These are phyloP conservation scores for Rhizopus delemar DNA, from an alignment of 371 early-diverging fungal species.

Conservation along the genomic window DNA sequence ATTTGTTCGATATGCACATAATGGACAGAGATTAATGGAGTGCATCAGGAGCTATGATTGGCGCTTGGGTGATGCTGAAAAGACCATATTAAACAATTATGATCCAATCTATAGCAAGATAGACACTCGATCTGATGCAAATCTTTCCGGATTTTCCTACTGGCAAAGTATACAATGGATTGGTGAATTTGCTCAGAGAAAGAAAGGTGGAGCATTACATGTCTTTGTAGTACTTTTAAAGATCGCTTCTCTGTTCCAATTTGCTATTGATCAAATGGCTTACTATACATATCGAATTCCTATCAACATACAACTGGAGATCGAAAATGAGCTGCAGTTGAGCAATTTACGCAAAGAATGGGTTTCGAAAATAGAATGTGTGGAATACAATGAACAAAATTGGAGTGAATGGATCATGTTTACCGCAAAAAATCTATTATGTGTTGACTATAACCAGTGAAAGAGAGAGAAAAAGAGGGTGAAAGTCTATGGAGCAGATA, in stretches of 20 bases:
- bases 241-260: conserved; percentile 39
- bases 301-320: conserved; percentile 27
- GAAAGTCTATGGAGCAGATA: background rate
- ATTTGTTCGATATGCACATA: conserved; percentile 12
- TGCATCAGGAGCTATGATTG: conserved; percentile 39
- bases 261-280: conserved; percentile 42
- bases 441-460: background rate
- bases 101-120: background rate
- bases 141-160: background rate
- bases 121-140: conserved; percentile 1
- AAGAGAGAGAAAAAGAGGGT: background rate
- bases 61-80: conserved; percentile 22
- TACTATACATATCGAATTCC: conserved; percentile 42
- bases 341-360: conserved; percentile 13
- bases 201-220: background rate
- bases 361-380: background rate
- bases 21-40: conserved; percentile 24
- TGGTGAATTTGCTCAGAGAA: background rate
- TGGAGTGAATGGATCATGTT: background rate
- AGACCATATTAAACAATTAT: background rate
- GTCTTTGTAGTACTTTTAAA: conserved; percentile 23
- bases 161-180: conserved; percentile 12
- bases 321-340: conserved; percentile 40
- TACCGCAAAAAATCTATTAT: background rate
- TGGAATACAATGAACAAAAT: background rate